Evolutionary conservation across 2,329 filamentous ascomycete genomes (phyloP), one percentile per base, ranked within the genome.

Genomic region (Neofusicoccum sp.): DNA sequence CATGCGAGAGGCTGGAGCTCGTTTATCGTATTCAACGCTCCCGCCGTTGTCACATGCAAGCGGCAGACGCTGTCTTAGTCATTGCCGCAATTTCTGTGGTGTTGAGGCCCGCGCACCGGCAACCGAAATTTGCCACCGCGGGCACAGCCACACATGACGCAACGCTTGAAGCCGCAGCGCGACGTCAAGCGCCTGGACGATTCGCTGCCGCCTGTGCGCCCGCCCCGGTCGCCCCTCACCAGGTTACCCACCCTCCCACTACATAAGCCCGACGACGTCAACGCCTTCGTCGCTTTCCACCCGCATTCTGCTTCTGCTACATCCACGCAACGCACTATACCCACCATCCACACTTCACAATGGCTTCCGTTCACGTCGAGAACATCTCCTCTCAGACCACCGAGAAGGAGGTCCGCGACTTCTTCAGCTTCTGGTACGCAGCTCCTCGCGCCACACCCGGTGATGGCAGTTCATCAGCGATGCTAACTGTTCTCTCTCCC

Each of bases 361-460:
- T 82, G 80, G 84, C 79, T 69, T 93, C 89, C 54, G 91, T 97
- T 65, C 81, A 93, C 79, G 93, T 98, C 71, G 89, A 90, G 79
- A 93, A 95, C 80, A 96, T 99, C 79, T 87, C 90, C 68, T 75
- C 82, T 64, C 79, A 88, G 74, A 97, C 93, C 61, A 86, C 85
- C 67, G 92, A 99, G 78, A 89, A 93, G 79, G 92, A 98, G 78
- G 87, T 99, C 70, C 87, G 86, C 72, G 93, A 96, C 74, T 99
- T 99, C 84, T 99, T 99, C 83, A 95, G 89, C 82, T 98, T 98
- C 78, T 88, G 85, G 91, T 93, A 83, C 74, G 85, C 71, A 47
- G n/a, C 51, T 11, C 6, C 47, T 16, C n/a, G 31, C 56, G 30
- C 36, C 28, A 5, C 49, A 12, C 31, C 20, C 14, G 8, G 40